Evolutionary conservation across 23 red algal species (phyloP), one percentile per base, ranked within the genome.

Genomic region (Gracilariopsis chorda): DNA sequence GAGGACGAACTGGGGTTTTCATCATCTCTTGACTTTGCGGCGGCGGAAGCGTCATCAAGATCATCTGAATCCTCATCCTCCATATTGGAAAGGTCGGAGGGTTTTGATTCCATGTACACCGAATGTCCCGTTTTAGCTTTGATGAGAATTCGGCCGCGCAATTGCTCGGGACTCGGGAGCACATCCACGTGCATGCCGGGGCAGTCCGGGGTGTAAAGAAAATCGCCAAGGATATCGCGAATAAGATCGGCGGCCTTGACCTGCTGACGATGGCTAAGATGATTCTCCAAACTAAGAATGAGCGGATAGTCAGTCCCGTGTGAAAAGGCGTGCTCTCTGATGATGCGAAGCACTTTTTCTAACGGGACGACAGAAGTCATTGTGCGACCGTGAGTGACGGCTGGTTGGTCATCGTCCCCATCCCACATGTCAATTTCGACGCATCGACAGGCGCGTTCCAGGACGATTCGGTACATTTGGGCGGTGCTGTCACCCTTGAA

Each of bases 361-460:
- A 95, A 53, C 4, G 85, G 37, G 11, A 82, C 83, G 37, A 56
- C 55, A 14, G 77, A 57, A 30, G 84, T 90, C 83, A 89, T 87
- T 29, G 93, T 90, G 24, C 67, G 85, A 52, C 93, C 93, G 60
- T 95, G 93, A 13, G 59, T 89, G 60, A 95, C 84, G 78, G 87
- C 60, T 1, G 93, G 93, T 16, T 69, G 48, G 45, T 84, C 93
- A 23, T 90, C 77, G 30, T 95, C 84, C 23, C 87, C 85, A 72
- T 90, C 86, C 93, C 93, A 95, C 78, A 85, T 67, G 47, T 95
- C 93, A 45, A 95, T 89, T 57, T 95, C 93, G 3, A 95, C 84
- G 30, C 93, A 95, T n/a, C 93, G 84, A 28, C 71, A 78, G 46
- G 85, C 93, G 41, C 51, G 43, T 33, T 89, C 29, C 32, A 95